Evolutionary conservation across 441 rosid species (phyloP).

Genomic region (Omphalea diandra): DNA sequence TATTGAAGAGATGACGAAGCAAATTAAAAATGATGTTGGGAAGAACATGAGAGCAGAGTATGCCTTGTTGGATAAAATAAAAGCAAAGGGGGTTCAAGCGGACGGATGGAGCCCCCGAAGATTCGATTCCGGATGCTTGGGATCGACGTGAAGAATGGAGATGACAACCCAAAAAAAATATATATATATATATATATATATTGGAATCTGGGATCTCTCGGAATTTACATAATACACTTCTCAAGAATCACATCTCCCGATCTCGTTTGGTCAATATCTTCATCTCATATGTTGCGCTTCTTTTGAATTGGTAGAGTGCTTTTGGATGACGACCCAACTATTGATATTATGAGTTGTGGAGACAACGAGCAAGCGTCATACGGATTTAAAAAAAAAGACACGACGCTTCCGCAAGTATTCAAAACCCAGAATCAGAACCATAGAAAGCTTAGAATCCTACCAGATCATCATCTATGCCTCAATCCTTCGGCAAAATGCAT

Average conservation of each 20-base stretch:
- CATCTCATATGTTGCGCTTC: background rate
- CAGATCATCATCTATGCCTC: too few species aligned
- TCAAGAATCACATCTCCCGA: slow-evolving; percentile 17
- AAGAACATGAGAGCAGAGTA: background rate
- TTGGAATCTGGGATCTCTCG: slow-evolving; percentile 17
- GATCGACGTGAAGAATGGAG: background rate
- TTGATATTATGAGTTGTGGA: background rate
- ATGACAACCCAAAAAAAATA: too few species aligned
- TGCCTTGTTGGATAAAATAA: too few species aligned
- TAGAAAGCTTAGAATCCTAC: too few species aligned
- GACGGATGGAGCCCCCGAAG: slow-evolving; percentile 15
- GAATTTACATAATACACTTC: background rate
- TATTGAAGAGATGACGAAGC: too few species aligned
- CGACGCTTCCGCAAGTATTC: too few species aligned
- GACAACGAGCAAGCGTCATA: too few species aligned
- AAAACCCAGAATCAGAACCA: too few species aligned
- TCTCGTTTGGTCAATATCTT: background rate
- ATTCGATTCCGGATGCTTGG: slow-evolving; percentile 16
- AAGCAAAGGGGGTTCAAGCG: background rate
- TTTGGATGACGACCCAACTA: background rate
- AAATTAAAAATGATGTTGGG: too few species aligned
- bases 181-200: too few species aligned
- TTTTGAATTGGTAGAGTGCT: background rate
- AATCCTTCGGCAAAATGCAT: too few species aligned
- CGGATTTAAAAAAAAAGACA: too few species aligned